Evolutionary conservation across 176 grass and related monocot genomes (phyloP), one percentile per base, ranked within the genome.

Genomic region (Neostapfia colusana): DNA sequence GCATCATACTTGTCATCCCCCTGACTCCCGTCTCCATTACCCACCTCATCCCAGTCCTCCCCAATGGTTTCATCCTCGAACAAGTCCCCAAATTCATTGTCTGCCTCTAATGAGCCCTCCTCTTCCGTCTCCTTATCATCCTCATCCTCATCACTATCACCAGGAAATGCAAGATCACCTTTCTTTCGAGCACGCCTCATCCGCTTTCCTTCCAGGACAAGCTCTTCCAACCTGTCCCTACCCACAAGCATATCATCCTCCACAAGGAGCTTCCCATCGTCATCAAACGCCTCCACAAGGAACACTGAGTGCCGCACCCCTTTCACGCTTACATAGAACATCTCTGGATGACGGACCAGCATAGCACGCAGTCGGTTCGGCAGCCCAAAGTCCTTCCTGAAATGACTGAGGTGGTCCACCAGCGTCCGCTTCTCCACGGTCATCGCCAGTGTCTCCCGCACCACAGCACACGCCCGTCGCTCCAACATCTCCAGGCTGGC

Each of bases 291-390:
- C 88, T 95, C 92, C 3, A 90, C 73, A 15, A 95, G 77, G 85
- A 89, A 95, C 24, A 91, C 89, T 0, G 92, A 95, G 44, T 95
- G 63, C 1, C 92, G 83, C 82, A 95, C 56, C 69, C 92, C 92
- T 67, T 95, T 95, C 56, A 95, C 23, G 26, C 92, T 95, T 17
- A 95, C 92, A 28, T 95, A 95, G 77, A 95, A 95, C 83, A 95
- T 25, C 69, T 95, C 92, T 0, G 89, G 92, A 55, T 95, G 92
- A n/a, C 92, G 88, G 17, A 95, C 80, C 5, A 95, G 81, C 92
- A 95, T 40, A 0, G 80, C 81, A 7, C 77, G 83, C 24, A 95
- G 74, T 38, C 86, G 58, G 68, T 95, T 95, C 1, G 92, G 92
- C 57, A 95, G 51, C 48, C 85, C 83, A 48, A 95, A 91, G 41